Conservation (phyloP, 441 rosid genomes). For the Populus hybrid region DNA sequence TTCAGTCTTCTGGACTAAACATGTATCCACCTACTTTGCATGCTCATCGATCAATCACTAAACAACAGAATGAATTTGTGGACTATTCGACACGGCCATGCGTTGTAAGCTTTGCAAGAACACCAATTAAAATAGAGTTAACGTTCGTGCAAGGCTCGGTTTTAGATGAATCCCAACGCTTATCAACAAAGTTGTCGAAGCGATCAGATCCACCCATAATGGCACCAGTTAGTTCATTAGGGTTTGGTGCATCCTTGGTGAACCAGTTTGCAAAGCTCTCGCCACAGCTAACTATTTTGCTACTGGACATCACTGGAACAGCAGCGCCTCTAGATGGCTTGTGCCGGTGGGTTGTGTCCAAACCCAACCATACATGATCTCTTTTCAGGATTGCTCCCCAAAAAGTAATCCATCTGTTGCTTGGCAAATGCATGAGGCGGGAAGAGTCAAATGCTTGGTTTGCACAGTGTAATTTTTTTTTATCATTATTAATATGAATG, state of each 20-base stretch:
- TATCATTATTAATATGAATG: conserved; percentile 28
- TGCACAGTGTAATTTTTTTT: conserved; percentile 44
- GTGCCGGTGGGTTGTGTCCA: conserved; percentile 67
- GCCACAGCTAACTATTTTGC: conserved; percentile 38
- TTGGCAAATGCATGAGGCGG: conserved; percentile 53
- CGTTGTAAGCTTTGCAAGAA: conserved; percentile 65
- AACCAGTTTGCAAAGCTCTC: conserved; percentile 67
- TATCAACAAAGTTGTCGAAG: conserved; percentile 55
- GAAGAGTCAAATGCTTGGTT: conserved; percentile 42
- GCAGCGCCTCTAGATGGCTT: conserved; percentile 92
- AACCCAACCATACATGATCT: conserved; percentile 94
- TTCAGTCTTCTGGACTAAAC: background rate
- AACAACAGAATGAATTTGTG: background rate
- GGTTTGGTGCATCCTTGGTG: conserved; percentile 50
- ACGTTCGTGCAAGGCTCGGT: conserved; percentile 95
- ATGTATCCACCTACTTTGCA: too few species aligned
- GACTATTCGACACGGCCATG: background rate
- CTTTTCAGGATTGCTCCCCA: conserved; percentile 67
- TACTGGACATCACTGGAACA: conserved; percentile 31
- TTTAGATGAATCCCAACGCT: conserved; percentile 49
- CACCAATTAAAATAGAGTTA: conserved; percentile 67
- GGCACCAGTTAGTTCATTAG: conserved; percentile 86
- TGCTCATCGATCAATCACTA: background rate
- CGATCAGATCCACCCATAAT: conserved; percentile 86
- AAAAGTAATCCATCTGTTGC: conserved; percentile 78